phyloP scores from a whole-genome alignment of 306 rosid genomes.

The Prunus padus region DNA sequence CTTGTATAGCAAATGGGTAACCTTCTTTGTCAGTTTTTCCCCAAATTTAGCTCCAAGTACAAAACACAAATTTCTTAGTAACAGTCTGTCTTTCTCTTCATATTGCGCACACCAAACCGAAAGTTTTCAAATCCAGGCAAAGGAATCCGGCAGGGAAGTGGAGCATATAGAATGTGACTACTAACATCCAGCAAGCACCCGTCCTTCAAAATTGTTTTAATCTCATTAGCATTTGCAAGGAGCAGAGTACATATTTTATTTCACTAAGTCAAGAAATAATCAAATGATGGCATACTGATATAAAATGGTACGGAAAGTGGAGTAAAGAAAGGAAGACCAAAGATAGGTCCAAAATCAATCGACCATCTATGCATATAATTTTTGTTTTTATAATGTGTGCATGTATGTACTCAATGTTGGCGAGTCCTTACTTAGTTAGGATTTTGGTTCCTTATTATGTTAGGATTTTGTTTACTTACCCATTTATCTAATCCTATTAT shows the following conservation, averaged over 20 bases:
- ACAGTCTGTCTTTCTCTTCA: constrained; percentile 70
- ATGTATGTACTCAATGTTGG: not conserved
- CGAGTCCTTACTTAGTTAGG: too few species aligned
- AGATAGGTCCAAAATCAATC: not conserved
- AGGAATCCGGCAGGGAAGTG: constrained; percentile 82
- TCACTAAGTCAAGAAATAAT: not conserved
- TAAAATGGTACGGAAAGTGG: not conserved
- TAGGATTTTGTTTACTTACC: too few species aligned
- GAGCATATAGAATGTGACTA: constrained; percentile 83
- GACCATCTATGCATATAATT: not conserved
- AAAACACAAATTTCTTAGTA: constrained; percentile 80
- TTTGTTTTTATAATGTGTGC: not conserved
- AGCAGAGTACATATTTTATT: not conserved
- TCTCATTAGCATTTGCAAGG: constrained; percentile 14
- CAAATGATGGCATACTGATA: not conserved
- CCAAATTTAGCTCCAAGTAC: constrained; percentile 84
- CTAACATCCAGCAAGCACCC: constrained; percentile 74
- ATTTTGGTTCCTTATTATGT: too few species aligned
- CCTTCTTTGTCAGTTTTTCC: constrained; percentile 68
- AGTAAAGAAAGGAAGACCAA: not conserved
- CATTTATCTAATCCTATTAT: too few species aligned
- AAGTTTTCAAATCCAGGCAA: constrained; percentile 78
- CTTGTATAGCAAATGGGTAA: constrained; percentile 88
- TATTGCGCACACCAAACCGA: constrained; percentile 92
- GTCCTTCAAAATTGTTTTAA: constrained; percentile 52